Evolutionary conservation across 306 rosid species (phyloP), one percentile per base, ranked within the genome.

Genomic region (Gastrolobium bilobum): DNA sequence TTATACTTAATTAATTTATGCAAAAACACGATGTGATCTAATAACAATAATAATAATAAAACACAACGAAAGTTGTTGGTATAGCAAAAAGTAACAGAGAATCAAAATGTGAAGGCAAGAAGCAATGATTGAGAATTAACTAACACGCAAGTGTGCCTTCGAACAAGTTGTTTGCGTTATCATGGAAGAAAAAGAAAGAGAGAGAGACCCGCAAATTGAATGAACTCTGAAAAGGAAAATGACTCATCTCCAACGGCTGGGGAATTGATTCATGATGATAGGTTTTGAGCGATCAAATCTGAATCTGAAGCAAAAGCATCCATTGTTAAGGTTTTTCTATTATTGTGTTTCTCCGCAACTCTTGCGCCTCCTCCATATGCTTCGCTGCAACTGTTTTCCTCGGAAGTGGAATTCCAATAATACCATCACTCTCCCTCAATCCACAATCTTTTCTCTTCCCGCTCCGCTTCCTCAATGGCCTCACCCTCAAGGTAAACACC

Each of bases 381-480:
- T 77, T 63, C 57, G 84, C 57, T 81, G 76, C 52, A 68, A 37
- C 2, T 83, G 87, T 77, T 84, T 87, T 52, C 29, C 76, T 44
- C 68, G 88, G 89, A 87, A 89, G 29, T 38, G 47, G 37, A 34
- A 68, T 31, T 1, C 72, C 61, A 50, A 42, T 7, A 5, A 4
- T 2, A 20, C 9, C 56, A 10, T 57, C 35, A 58, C 65, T 31
- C 90, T 79, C 77, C 80, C 87, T 54, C 71, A 62, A 40, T 20
- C 26, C 26, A 20, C 26, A 20, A 8, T 77, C 38, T 93, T 86
- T 82, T 89, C 89, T 61, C 88, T 91, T 64, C 90, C 94, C 29
- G 68, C 86, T 73, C 81, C 91, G 3, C 73, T 87, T 66, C 91
- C 94, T 2, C 72, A 58, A 60, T 94, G 98, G 97, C 96, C 98